Evolutionary conservation across 495 filamentous ascomycete genomes (phyloP), one percentile per base, ranked within the genome.

Genomic region (Echria macrotheca): DNA sequence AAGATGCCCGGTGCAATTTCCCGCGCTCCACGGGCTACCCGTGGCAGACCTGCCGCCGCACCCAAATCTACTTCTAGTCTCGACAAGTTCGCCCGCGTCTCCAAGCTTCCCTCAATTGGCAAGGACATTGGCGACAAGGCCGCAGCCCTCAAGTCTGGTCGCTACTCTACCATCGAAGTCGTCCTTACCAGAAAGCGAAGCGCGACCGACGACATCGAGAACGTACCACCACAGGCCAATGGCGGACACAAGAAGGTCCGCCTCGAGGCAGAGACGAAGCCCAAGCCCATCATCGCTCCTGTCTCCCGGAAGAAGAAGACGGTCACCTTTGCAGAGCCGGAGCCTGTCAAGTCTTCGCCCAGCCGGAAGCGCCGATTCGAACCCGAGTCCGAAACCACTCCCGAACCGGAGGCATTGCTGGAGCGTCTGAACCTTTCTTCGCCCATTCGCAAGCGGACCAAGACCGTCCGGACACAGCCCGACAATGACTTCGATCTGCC

Each of bases 401-500:
- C 53, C 23, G 45, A 58, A 11, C 38, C 69, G 12, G 66, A 64
- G 33, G 43, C 39, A 14, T 59, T 74, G 8, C 55, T 73, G 41
- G 66, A 70, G 57, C 68, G 59, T 24, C 59, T 74, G 3, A 65
- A 66, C 35, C 49, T 73, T 17, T 65, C 66, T 15, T 68, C 69
- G 0, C 66, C 69, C 9, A 18, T 50, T 47, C 47, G 22, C 41
- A 63, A 64, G 58, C 60, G 61, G 10, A 56, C 56, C 22, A 58
- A 64, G 40, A 66, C 64, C 18, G 43, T 58, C 12, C 58, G 50
- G 19, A 59, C 55, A n/a, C 56, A 63, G 6, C 25, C 44, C 29
- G 59, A 68, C 10, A 45, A 49, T 29, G 67, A 70, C 29, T 31
- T 58, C 24, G 57, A 63, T 28, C 67, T 82, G 12, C 79, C 81